Evolutionary conservation across 2,329 filamentous ascomycete species (phyloP), one percentile per base, ranked within the genome.

Genomic region (Colletotrichum cordylinicola): DNA sequence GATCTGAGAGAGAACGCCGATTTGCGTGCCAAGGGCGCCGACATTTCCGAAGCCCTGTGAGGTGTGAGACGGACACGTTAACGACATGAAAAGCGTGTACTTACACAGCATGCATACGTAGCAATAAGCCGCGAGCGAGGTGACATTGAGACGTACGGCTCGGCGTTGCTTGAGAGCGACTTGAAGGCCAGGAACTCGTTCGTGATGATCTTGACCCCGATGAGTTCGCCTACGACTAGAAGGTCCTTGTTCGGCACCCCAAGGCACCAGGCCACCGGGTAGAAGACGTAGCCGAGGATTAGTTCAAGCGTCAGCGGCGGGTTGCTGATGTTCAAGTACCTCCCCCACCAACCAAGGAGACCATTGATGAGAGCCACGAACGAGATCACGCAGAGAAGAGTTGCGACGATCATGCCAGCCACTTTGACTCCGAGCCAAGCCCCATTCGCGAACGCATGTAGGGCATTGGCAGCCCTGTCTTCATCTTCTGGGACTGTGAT

Each of bases 351-450:
- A 61, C 90, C 92, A 27, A 95, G 88, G 4, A 95, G 87, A 56
- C 91, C 93, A 79, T 95, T 93, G 77, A 92, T 84, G 29, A 95
- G 87, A 31, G 87, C 91, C 52, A 95, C 87, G 37, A 95, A 88
- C 5, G 93, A 92, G 77, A 95, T 93, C 78, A 95, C 94, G 82
- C 93, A 94, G 31, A 95, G 89, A 4, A 95, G 87, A 0, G 91
- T 94, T n/a, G 91, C 88, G 39, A 91, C 80, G 73, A 95, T 95
- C 92, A 95, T 95, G 77, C 92, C 93, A 2, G 91, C 93, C 75
- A 95, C 94, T 85, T 94, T 95, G 72, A 95, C 85, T 82, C 94
- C 94, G 2, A 95, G 87, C 93, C 93, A 95, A 12, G 93, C 93
- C 69, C 94, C 94, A 77, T 93, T 93, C 56, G 93, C 90, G 80